Evolutionary conservation across 2,329 filamentous ascomycete genomes (phyloP).

Genomic region (Didymella pomorum): DNA sequence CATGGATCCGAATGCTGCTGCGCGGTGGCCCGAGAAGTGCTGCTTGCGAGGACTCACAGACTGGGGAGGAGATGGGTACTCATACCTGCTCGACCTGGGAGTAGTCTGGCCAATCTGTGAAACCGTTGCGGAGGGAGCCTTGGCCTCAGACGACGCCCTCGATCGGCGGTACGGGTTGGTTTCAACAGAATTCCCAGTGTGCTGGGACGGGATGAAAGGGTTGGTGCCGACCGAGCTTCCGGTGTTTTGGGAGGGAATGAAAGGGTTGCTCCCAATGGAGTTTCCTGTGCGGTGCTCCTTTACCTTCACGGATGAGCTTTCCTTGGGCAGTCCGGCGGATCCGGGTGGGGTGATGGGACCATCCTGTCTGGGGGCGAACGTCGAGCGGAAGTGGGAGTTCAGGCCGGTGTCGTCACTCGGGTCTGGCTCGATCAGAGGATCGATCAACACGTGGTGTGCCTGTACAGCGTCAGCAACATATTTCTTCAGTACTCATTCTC

Average conservation of each 20-base stretch:
- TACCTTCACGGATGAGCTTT: conserved; percentile 13
- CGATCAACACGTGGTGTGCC: conserved; percentile 72
- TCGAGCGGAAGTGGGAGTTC: conserved; percentile 64
- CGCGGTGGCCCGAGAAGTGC: conserved; percentile 45
- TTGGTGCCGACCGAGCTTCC: conserved; percentile 37
- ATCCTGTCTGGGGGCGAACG: conserved; percentile 50
- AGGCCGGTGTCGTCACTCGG: conserved; percentile 73
- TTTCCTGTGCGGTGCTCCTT: conserved; percentile 27
- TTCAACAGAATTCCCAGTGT: conserved; percentile 50
- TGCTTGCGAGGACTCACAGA: conserved; percentile 62
- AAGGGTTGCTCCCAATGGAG: conserved; percentile 36
- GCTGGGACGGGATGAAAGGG: conserved; percentile 40
- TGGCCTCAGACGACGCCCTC: conserved; percentile 41
- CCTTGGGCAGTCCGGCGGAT: conserved; percentile 37
- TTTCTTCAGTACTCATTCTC: no score
- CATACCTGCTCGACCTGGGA: conserved; percentile 39
- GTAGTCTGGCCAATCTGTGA: conserved; percentile 28
- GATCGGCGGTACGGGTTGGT: conserved; percentile 56
- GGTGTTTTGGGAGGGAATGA: conserved; percentile 34
- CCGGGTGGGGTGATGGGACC: conserved; percentile 42
- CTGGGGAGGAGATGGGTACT: conserved; percentile 61
- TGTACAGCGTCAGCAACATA: conserved; percentile 44
- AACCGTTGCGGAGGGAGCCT: conserved; percentile 30
- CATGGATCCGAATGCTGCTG: conserved; percentile 43
- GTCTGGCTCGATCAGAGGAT: conserved; percentile 72